phyloP scores from a whole-genome alignment of 1,139 yeast genomes.

The Kodamaea plutei region DNA sequence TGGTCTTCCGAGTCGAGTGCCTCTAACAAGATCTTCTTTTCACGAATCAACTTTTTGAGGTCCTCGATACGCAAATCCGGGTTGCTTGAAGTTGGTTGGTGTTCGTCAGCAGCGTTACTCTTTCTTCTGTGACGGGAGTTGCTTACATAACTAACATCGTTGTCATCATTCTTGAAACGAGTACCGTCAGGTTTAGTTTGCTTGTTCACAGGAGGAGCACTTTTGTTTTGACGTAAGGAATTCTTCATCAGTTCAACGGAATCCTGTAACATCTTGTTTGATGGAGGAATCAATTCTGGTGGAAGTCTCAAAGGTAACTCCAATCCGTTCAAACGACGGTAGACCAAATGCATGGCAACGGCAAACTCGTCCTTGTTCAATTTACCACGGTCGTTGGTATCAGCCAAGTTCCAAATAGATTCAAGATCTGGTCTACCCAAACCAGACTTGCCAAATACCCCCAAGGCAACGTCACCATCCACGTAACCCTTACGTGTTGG shows the following conservation, averaged over 20 bases:
- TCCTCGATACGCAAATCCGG: slow-evolving; percentile 39
- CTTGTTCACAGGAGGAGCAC: slow-evolving; percentile 37
- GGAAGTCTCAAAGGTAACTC: slow-evolving; percentile 72
- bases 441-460: slow-evolving; percentile 87
- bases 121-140: slow-evolving; percentile 58
- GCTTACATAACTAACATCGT: slow-evolving; percentile 59
- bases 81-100: slow-evolving; percentile 17
- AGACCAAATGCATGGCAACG: slow-evolving; percentile 79
- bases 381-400: slow-evolving; percentile 66
- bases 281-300: slow-evolving; percentile 72
- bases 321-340: slow-evolving; percentile 67
- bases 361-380: slow-evolving; percentile 76
- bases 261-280: slow-evolving; percentile 57
- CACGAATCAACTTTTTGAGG: slow-evolving; percentile 60
- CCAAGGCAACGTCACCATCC: slow-evolving; percentile 79
- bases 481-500: slow-evolving; percentile 60
- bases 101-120: slow-evolving; percentile 13
- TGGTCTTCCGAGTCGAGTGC: slow-evolving; percentile 72
- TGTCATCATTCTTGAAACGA: slow-evolving; percentile 67
- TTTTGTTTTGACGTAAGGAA: slow-evolving; percentile 33
- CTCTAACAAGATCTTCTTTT: slow-evolving; percentile 64
- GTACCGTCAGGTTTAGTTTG: slow-evolving; percentile 45
- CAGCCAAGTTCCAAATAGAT: slow-evolving; percentile 82
- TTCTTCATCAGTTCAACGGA: slow-evolving; percentile 41
- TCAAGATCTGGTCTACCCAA: slow-evolving; percentile 81